Evolutionary conservation across 2,329 filamentous ascomycete species (phyloP).

Genomic region (Talaromyces sp.): DNA sequence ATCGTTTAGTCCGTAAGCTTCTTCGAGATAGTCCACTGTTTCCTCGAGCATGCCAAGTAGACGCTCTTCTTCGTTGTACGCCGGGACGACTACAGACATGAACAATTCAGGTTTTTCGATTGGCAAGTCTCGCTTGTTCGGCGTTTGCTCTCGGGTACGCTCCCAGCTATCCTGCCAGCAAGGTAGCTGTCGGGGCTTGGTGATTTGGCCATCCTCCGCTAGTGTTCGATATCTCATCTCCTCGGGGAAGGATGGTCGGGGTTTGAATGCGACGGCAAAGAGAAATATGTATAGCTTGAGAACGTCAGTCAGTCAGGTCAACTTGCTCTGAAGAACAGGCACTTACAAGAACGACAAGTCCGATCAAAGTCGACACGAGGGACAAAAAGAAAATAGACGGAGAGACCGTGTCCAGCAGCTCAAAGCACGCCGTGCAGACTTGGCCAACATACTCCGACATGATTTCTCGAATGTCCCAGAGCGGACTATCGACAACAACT

Average conservation of each 20-base stretch:
- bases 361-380: not conserved
- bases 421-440: conserved; percentile 7
- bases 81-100: conserved; percentile 87
- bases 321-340: too few relatives aligned
- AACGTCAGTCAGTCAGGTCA: not conserved
- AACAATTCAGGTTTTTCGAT: conserved; percentile 68
- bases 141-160: conserved; percentile 47
- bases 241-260: conserved; percentile 65
- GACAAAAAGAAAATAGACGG: conserved; percentile 4
- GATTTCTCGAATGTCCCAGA: not conserved
- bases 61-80: conserved; percentile 88
- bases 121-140: conserved; percentile 32
- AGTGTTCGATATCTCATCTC: conserved; percentile 85
- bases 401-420: conserved; percentile 5
- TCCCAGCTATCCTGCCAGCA: conserved; percentile 84
- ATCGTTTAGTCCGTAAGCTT: conserved; percentile 56
- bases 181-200: conserved; percentile 56
- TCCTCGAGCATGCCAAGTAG: conserved; percentile 83
- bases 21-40: conserved; percentile 79
- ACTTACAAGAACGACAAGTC: conserved; percentile 7
- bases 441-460: conserved; percentile 8
- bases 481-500: not conserved
- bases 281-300: conserved; percentile 54
- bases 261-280: conserved; percentile 71
- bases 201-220: conserved; percentile 56